These are phyloP conservation scores for Centella asiatica DNA, from an alignment of 129 eudicot genomes.

Conservation along the genomic window DNA sequence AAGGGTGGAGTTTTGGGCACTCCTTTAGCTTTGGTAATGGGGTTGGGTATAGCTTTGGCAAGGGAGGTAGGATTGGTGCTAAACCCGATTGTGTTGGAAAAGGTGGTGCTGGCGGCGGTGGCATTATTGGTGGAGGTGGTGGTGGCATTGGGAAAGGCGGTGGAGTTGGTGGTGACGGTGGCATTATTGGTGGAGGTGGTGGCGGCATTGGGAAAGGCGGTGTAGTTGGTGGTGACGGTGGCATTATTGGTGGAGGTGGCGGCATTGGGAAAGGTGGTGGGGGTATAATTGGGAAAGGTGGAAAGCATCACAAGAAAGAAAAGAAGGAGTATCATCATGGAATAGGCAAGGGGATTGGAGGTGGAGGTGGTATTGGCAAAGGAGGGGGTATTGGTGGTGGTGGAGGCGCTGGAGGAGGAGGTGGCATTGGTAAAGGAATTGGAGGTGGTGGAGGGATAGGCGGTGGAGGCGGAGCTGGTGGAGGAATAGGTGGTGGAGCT, in stretches of 20 bases:
- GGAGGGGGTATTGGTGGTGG: slow-evolving; percentile 15
- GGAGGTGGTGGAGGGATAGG: slow-evolving; percentile 22
- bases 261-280: slow-evolving; percentile 20
- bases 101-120: slow-evolving; percentile 32
- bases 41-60: slow-evolving; percentile 35
- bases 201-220: slow-evolving; percentile 24
- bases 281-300: too few relatives aligned
- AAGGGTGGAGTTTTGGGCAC: slow-evolving; percentile 26
- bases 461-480: slow-evolving; percentile 28
- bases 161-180: slow-evolving; percentile 10
- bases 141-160: slow-evolving; percentile 16
- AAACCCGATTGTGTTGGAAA: slow-evolving; percentile 52
- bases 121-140: slow-evolving; percentile 17
- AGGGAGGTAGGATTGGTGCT: slow-evolving; percentile 16
- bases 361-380: slow-evolving; percentile 13
- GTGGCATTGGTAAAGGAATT: slow-evolving; percentile 11
- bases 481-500: slow-evolving; percentile 25
- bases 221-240: not conserved
- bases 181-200: slow-evolving; percentile 20
- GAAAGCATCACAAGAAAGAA: slow-evolving; percentile 9
- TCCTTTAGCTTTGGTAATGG: slow-evolving; percentile 45
- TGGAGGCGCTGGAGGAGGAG: slow-evolving; percentile 15
- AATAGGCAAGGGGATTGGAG: slow-evolving; percentile 20
- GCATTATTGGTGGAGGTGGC: too few relatives aligned
- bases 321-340: slow-evolving; percentile 15